Conservation (phyloP, 129 eudicot genomes). For the Apium graveolens region DNA sequence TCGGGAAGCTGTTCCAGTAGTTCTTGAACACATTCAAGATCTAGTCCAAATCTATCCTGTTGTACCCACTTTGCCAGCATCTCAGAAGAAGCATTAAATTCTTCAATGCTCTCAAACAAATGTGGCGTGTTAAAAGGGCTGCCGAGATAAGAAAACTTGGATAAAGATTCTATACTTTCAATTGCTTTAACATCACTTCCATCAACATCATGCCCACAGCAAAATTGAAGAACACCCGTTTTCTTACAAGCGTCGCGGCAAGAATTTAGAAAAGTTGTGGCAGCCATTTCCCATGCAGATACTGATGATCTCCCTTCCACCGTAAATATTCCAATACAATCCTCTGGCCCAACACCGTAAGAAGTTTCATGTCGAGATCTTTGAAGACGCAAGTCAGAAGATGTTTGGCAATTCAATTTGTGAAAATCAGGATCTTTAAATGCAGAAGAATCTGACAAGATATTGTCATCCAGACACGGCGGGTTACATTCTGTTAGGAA, state of each 20-base stretch:
- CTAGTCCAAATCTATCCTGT: conserved; percentile 74
- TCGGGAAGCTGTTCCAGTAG: conserved; percentile 83
- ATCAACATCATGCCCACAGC: conserved; percentile 55
- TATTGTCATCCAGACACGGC: conserved; percentile 39
- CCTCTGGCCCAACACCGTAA: conserved; percentile 29
- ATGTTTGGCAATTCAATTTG: conserved; percentile 19
- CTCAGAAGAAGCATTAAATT: conserved; percentile 37
- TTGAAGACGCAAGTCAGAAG: conserved; percentile 15
- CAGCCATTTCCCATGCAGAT: conserved; percentile 60
- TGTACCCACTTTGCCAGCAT: conserved; percentile 54
- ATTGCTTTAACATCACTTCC: conserved; percentile 16
- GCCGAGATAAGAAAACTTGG: conserved; percentile 47
- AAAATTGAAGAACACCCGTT: conserved; percentile 42
- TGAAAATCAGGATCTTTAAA: conserved; percentile 17
- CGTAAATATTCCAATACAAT: conserved; percentile 52
- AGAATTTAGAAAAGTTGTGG: conserved; percentile 36
- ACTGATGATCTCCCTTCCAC: conserved; percentile 59
- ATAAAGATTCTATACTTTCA: conserved; percentile 31
- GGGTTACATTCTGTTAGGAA: conserved; percentile 52
- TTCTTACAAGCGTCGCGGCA: conserved; percentile 41
- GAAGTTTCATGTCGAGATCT: conserved; percentile 15
- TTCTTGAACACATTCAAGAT: conserved; percentile 81
- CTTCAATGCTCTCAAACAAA: conserved; percentile 27
- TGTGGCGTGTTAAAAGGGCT: conserved; percentile 43
- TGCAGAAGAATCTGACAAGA: conserved; percentile 21